Percentiles rank a stretch among this genome's conserved stretches.
Conservation (phyloP, 805 yeast species). For the Kodamaea sagamina region DNA sequence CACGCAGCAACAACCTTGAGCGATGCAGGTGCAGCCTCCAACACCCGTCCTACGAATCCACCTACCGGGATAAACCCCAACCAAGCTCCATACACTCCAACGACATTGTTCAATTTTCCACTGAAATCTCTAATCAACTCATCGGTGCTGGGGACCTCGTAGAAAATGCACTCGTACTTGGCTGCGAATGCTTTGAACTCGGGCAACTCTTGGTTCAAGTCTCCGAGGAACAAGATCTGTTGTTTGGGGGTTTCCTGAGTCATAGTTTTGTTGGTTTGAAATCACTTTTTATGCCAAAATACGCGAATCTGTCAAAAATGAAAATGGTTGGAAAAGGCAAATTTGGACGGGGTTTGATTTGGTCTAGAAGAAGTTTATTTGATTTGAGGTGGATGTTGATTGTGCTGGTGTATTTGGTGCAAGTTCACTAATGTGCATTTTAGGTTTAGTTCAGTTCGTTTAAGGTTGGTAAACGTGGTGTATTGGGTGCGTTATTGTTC, state of each 20-base stretch:
- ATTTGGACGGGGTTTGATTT: too few relatives aligned
- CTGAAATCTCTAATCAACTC: conserved; percentile 43
- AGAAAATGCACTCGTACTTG: conserved; percentile 40
- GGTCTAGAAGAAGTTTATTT: too few relatives aligned
- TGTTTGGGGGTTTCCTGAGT: conserved; percentile 22
- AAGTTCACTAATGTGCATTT: too few relatives aligned
- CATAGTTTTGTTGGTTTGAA: not conserved
- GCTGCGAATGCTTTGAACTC: conserved; percentile 46
- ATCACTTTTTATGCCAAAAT: not conserved
- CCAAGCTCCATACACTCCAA: conserved; percentile 63
- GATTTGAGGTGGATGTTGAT: too few relatives aligned
- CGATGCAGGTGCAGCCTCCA: conserved; percentile 45
- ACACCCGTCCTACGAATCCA: conserved; percentile 47
- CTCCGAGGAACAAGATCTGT: conserved; percentile 52
- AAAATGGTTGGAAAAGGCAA: too few relatives aligned
- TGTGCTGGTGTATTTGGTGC: too few relatives aligned
- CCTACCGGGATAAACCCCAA: conserved; percentile 54
- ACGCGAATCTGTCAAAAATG: too few relatives aligned
- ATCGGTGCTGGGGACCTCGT: conserved; percentile 44
- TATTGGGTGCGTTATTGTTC: too few relatives aligned
- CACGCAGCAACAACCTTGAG: conserved; percentile 54
- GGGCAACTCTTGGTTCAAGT: conserved; percentile 46
- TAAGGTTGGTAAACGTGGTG: too few relatives aligned
- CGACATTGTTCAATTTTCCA: conserved; percentile 43
- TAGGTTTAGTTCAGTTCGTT: too few relatives aligned